These are phyloP conservation scores for Roridomyces roridus DNA, from an alignment of 768 basidiomycete genomes.

Conservation along the genomic window DNA sequence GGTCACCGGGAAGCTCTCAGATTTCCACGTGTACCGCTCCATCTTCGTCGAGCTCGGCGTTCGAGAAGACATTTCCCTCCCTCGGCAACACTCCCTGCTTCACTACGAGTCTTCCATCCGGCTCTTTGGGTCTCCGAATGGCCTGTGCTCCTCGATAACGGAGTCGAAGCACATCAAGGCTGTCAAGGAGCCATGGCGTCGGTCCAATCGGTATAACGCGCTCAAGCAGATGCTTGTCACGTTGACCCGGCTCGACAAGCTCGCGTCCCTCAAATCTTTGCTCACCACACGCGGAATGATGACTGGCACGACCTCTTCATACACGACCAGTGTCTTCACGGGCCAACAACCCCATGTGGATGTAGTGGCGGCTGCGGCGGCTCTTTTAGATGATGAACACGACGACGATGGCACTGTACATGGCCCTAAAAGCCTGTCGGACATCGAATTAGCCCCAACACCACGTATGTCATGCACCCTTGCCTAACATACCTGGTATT, in stretches of 20 bases:
- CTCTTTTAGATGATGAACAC: background rate
- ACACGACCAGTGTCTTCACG: constrained; percentile 3
- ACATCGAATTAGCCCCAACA: constrained; percentile 15
- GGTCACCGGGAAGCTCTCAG: no score
- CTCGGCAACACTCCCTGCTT: constrained; percentile 33
- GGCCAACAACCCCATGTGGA: background rate
- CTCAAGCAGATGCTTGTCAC: constrained; percentile 38
- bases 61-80: constrained; percentile 29
- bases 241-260: constrained; percentile 34
- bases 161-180: constrained; percentile 41
- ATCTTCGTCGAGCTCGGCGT: constrained; percentile 34
- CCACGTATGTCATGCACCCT: no score
- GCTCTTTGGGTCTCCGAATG: constrained; percentile 34
- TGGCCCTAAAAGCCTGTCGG: constrained; percentile 10
- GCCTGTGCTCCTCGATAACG: constrained; percentile 41
- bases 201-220: constrained; percentile 29
- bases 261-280: constrained; percentile 23
- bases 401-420: constrained; percentile 11
- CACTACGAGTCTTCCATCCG: constrained; percentile 24
- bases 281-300: background rate
- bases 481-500: constrained; percentile 9
- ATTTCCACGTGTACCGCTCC: constrained; percentile 36
- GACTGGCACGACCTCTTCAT: constrained; percentile 24
- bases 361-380: background rate
- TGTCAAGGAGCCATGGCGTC: constrained; percentile 39